phyloP scores from a whole-genome alignment of 495 filamentous ascomycete species.

The Penicillium crystallinum region DNA sequence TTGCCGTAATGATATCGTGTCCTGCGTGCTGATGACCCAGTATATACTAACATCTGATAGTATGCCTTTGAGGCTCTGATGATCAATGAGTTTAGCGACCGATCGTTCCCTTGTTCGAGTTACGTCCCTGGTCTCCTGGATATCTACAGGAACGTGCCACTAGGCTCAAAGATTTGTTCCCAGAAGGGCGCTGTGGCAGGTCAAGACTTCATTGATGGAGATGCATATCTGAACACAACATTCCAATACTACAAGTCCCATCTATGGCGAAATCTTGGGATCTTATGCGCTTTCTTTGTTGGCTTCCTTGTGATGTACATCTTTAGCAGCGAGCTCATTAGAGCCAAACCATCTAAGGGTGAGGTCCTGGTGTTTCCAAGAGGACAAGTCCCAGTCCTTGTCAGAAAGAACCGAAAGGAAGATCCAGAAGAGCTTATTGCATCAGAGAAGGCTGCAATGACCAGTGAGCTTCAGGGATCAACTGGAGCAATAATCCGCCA shows the following conservation, averaged over 20 bases:
- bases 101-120: conserved; percentile 56
- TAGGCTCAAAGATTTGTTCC: conserved; percentile 49
- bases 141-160: conserved; percentile 46
- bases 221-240: conserved; percentile 57
- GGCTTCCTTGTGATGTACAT: conserved; percentile 65
- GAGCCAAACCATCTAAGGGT: conserved; percentile 75
- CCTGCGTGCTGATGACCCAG: background rate
- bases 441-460: conserved; percentile 30
- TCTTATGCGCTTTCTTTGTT: conserved; percentile 69
- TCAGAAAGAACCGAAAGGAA: conserved; percentile 41
- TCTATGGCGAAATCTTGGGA: conserved; percentile 79
- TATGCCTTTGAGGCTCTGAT: conserved; percentile 87
- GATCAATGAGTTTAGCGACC: conserved; percentile 79
- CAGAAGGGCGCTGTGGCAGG: conserved; percentile 60
- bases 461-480: conserved; percentile 7
- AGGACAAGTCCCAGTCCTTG: conserved; percentile 61
- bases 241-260: conserved; percentile 58
- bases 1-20: conserved; percentile 42
- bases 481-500: conserved; percentile 43
- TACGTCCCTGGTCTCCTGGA: conserved; percentile 51
- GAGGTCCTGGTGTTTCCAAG: conserved; percentile 85
- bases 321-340: conserved; percentile 65
- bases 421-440: conserved; percentile 29
- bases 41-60: conserved; percentile 5
- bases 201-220: conserved; percentile 52